Evolutionary conservation across 768 basidiomycete genomes (phyloP).

Genomic region (Boletellus ananiceps): DNA sequence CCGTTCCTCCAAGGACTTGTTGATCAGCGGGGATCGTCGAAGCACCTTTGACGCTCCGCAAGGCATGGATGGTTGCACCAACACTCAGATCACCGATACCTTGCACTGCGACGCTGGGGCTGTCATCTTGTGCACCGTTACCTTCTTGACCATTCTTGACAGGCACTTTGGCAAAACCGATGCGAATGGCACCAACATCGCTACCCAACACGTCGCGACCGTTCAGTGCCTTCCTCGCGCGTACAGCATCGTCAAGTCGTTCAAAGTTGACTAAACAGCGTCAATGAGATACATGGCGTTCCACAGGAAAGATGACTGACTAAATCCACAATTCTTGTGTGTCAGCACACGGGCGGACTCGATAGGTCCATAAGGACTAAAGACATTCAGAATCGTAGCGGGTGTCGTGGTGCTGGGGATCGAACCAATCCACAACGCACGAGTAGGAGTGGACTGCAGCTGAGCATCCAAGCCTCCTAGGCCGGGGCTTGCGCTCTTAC

Average conservation of each 20-base stretch:
- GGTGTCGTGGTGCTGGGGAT: conserved; percentile 95
- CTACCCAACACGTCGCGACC: conserved; percentile 94
- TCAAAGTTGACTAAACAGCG: conserved; percentile 81
- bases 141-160: conserved; percentile 80
- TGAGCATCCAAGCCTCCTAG: conserved; percentile 77
- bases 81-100: conserved; percentile 83
- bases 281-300: conserved; percentile 5
- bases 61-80: conserved; percentile 82
- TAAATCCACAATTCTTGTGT: conserved; percentile 95
- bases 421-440: conserved; percentile 96
- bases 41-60: conserved; percentile 88
- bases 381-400: conserved; percentile 90
- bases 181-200: conserved; percentile 94
- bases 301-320: conserved; percentile 38
- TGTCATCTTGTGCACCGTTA: conserved; percentile 56
- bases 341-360: conserved; percentile 95
- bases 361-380: conserved; percentile 96
- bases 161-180: conserved; percentile 95
- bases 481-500: conserved; percentile 50
- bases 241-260: conserved; percentile 91
- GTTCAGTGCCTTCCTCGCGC: conserved; percentile 92
- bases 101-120: conserved; percentile 61
- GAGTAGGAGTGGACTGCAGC: conserved; percentile 85
- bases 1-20: conserved; percentile 84
- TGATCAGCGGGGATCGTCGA: conserved; percentile 88